A percentile compares a stretch with the other conserved stretches of the same genome.
Evolutionary conservation across 2,329 filamentous ascomycete genomes (phyloP).

Genomic region (Epichloe sibirici): DNA sequence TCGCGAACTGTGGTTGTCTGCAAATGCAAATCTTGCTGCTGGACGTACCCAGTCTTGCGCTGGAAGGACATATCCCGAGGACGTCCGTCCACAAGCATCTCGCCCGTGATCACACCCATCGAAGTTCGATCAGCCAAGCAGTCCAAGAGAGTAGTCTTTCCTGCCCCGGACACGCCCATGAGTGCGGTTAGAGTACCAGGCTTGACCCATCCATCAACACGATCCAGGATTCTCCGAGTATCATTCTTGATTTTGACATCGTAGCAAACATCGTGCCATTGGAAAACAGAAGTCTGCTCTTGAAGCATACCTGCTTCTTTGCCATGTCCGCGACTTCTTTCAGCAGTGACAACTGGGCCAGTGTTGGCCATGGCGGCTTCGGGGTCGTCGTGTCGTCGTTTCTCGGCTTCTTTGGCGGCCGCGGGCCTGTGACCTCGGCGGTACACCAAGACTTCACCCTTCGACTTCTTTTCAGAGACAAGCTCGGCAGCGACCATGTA

Average conservation of each 20-base stretch:
- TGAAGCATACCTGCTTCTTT: slow-evolving; percentile 31
- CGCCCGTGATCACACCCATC: slow-evolving; percentile 78
- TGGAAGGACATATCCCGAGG: slow-evolving; percentile 74
- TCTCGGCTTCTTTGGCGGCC: slow-evolving; percentile 45
- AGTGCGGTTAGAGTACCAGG: slow-evolving; percentile 80
- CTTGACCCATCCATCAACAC: slow-evolving; percentile 89
- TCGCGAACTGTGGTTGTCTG: slow-evolving; percentile 79
- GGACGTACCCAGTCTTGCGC: slow-evolving; percentile 82
- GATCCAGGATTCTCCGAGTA: slow-evolving; percentile 62
- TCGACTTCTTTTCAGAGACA: slow-evolving; percentile 55
- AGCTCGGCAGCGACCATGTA: slow-evolving; percentile 57
- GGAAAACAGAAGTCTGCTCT: slow-evolving; percentile 63
- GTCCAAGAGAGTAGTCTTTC: slow-evolving; percentile 84
- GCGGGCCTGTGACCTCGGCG: slow-evolving; percentile 53
- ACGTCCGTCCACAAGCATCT: slow-evolving; percentile 57
- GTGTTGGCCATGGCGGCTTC: slow-evolving; percentile 39
- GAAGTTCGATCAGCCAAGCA: slow-evolving; percentile 75
- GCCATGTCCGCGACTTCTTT: slow-evolving; percentile 23
- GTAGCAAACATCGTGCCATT: slow-evolving; percentile 75
- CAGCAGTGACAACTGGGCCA: slow-evolving; percentile 36
- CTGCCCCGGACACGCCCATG: slow-evolving; percentile 88
- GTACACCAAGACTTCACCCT: slow-evolving; percentile 67
- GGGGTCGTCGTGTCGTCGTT: slow-evolving; percentile 50
- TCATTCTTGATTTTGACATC: slow-evolving; percentile 68
- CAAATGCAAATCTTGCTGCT: slow-evolving; percentile 85